phyloP scores from a whole-genome alignment of 306 rosid species.

The Pterocarpus macrocarpus region DNA sequence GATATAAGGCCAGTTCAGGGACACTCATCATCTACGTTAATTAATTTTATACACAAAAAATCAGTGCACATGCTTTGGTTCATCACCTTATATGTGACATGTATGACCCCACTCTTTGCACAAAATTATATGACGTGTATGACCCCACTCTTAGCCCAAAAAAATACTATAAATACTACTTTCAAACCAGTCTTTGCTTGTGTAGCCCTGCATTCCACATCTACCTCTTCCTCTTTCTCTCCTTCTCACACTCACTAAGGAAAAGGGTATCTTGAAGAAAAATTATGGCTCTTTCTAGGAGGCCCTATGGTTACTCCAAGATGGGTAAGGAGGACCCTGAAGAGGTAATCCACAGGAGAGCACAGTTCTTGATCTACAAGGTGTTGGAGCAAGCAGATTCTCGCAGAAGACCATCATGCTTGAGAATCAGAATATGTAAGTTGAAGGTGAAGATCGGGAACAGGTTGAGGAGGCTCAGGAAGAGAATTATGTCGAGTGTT shows the following conservation, averaged over 20 bases:
- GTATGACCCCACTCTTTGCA: too few species aligned
- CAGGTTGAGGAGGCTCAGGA: slow-evolving; percentile 73
- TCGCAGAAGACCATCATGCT: slow-evolving; percentile 51
- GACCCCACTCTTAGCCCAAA: slow-evolving; percentile 47
- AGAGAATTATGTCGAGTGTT: slow-evolving; percentile 53
- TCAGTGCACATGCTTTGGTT: slow-evolving; percentile 68
- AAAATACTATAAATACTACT: slow-evolving; percentile 51
- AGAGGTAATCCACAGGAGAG: slow-evolving; percentile 65
- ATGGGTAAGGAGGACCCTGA: slow-evolving; percentile 85
- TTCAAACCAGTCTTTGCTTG: slow-evolving; percentile 30
- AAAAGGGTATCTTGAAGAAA: neutral
- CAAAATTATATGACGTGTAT: neutral
- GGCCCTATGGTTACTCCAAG: slow-evolving; percentile 58
- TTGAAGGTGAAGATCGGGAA: slow-evolving; percentile 81
- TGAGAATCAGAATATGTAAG: slow-evolving; percentile 73
- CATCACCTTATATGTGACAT: slow-evolving; percentile 61
- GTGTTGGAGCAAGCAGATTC: slow-evolving; percentile 66
- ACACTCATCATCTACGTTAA: slow-evolving; percentile 58
- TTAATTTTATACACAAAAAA: slow-evolving; percentile 39
- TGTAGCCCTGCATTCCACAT: slow-evolving; percentile 20
- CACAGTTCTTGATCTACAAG: slow-evolving; percentile 87
- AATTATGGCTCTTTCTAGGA: slow-evolving; percentile 54
- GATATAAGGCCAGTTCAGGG: slow-evolving; percentile 65
- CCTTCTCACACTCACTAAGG: neutral
- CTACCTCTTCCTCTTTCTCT: slow-evolving; percentile 28